Base-by-base conservation (phyloP, 176 grass and related monocot genomes). In the Cenchrus americanus region DNA sequence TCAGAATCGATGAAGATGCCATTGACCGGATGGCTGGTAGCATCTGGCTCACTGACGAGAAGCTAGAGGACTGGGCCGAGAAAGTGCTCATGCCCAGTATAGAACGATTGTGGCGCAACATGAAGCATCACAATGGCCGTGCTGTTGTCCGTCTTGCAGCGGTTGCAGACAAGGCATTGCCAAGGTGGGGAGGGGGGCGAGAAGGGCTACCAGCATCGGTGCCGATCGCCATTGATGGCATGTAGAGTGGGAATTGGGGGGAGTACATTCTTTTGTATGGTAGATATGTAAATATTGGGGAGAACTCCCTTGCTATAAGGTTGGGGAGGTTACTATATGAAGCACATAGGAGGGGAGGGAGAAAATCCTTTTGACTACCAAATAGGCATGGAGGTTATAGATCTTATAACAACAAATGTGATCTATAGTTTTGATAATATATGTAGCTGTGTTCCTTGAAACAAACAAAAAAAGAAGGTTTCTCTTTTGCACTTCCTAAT, bases 231-330 rank as follows among this genome's bases (percentile, higher is more conserved):
- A 87, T 96, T 14, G 87, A 93, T 75, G 87, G 85, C 53, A 78
- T 83, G 77, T 89, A 93, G 88, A 89, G 70, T 78, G 15, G 78
- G 53, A 23, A 54, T 86, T 87, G 74, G 81, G 51, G 58, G 57
- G 47, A 80, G 85, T 69, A 86, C 91, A 88, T 88, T 94, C 82
- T 91, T 89, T 88, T 88, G 86, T 83, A 84, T 58, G 79, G 80
- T 86, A 90, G 88, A 86, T 88, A 95, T 94, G 93, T 98, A 94
- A 82, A 98, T 98, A 98, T 72, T 78, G 72, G 83, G 85, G 80
- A 61, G 48, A 82, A 67, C 69, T 82, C 30, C 66, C 68, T 70
- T 83, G 78, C 76, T 77, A 82, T 87, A 79, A 82, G 66, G 30
- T 65, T 8, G 60, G 80, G 81, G 32, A 78, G 80, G 79, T 79